Percentiles rank a stretch among this genome's conserved stretches.
Evolutionary conservation across 257 asterid genomes (phyloP).

Genomic region (Anisodus tanguticus): DNA sequence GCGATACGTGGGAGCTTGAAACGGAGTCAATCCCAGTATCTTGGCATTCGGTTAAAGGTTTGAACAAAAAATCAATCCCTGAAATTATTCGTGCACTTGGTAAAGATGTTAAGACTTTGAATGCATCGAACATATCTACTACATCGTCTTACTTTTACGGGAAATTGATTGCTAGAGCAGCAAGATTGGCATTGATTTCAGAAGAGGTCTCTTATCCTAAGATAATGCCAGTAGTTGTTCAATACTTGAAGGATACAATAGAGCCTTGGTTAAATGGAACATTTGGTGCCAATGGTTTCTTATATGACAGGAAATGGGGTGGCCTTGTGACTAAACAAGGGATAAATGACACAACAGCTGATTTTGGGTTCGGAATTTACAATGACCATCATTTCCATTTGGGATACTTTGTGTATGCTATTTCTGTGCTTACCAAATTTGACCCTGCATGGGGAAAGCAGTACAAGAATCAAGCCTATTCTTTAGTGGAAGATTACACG

Average conservation of each 20-base stretch:
- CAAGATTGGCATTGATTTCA: constrained; percentile 87
- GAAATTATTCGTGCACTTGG: constrained; percentile 65
- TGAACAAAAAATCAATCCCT: constrained; percentile 55
- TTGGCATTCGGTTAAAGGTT: constrained; percentile 86
- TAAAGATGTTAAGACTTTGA: constrained; percentile 65
- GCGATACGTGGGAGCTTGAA: constrained; percentile 79
- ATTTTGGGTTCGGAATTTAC: constrained; percentile 89
- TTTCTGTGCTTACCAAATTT: constrained; percentile 81
- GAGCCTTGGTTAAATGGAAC: constrained; percentile 94
- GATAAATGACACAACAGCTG: constrained; percentile 71
- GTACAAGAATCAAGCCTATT: constrained; percentile 68
- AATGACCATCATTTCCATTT: constrained; percentile 89
- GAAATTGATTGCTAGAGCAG: constrained; percentile 87
- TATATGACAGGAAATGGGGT: constrained; percentile 89
- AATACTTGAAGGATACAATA: constrained; percentile 74
- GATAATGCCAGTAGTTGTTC: constrained; percentile 61
- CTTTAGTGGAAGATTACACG: constrained; percentile 83
- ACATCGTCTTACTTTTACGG: constrained; percentile 80
- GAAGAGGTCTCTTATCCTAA: constrained; percentile 74
- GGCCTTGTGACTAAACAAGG: constrained; percentile 90
- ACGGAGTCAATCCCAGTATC: constrained; percentile 71
- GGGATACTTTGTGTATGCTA: constrained; percentile 83
- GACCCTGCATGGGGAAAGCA: constrained; percentile 89
- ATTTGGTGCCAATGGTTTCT: constrained; percentile 72
- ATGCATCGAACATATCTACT: constrained; percentile 55